Percentiles rank a stretch among this genome's conserved stretches.
These are phyloP conservation scores for Pulveroboletus frians DNA, from an alignment of 768 basidiomycete genomes.

Conservation along the genomic window DNA sequence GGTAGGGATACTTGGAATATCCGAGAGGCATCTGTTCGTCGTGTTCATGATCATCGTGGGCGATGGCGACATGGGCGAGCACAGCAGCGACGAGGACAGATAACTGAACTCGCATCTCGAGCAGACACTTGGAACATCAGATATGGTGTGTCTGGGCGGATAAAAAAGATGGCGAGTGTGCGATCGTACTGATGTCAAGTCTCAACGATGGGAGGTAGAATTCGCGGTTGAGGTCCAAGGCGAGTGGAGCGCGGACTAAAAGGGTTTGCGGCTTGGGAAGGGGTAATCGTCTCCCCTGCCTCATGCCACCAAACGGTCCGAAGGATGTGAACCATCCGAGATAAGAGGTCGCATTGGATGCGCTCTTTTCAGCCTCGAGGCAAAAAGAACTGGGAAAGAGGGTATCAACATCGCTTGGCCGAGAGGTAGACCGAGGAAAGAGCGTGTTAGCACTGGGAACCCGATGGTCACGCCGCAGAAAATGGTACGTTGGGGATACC, in stretches of 20 bases:
- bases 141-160: no score
- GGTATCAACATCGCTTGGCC: neutral
- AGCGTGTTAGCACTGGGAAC: conserved; percentile 4
- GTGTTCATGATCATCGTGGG: conserved; percentile 39
- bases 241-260: conserved; percentile 9
- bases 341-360: conserved; percentile 9
- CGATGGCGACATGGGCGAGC: conserved; percentile 27
- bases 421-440: conserved; percentile 7
- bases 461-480: conserved; percentile 7
- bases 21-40: conserved; percentile 58
- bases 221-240: conserved; percentile 1
- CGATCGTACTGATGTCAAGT: neutral
- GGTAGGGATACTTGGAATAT: conserved; percentile 62
- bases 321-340: conserved; percentile 12
- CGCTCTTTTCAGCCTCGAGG: conserved; percentile 46
- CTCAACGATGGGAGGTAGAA: neutral
- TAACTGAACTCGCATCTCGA: conserved; percentile 21
- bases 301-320: conserved; percentile 17
- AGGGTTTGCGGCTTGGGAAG: conserved; percentile 26
- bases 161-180: neutral
- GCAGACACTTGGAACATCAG: neutral
- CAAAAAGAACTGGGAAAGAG: conserved; percentile 5
- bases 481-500: neutral
- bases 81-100: conserved; percentile 25
- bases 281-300: conserved; percentile 8